These are phyloP conservation scores for Fonsecaea erecta DNA, from an alignment of 2,329 filamentous ascomycete species.

Conservation along the genomic window DNA sequence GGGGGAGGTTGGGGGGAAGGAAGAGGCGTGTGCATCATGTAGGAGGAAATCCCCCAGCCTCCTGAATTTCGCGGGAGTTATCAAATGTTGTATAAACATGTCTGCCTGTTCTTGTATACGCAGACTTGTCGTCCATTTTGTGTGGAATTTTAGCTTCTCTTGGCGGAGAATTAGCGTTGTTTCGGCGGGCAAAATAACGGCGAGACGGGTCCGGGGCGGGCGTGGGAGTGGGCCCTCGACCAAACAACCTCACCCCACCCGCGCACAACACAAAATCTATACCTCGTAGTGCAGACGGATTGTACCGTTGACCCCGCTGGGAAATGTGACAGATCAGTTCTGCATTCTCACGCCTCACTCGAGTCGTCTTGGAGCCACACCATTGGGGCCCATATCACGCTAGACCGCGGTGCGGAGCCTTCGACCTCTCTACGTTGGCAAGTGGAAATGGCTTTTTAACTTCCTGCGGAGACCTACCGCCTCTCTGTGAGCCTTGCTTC, in stretches of 20 bases:
- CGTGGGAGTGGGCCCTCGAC: too few species aligned
- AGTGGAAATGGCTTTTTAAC: too few species aligned
- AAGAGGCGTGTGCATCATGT: neutral
- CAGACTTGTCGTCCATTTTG: conserved; percentile 32
- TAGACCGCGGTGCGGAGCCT: too few species aligned
- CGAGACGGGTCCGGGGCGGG: too few species aligned
- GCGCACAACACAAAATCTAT: too few species aligned
- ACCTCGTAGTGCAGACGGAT: too few species aligned
- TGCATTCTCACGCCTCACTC: neutral
- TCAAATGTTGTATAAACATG: conserved; percentile 26
- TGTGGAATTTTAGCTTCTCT: neutral
- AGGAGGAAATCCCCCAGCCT: conserved; percentile 24
- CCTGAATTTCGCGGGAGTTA: conserved; percentile 14
- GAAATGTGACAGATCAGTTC: neutral
- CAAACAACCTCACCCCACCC: neutral
- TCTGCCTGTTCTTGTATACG: conserved; percentile 17
- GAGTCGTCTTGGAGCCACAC: too few species aligned
- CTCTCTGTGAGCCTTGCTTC: neutral
- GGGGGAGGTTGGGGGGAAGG: neutral
- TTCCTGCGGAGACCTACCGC: neutral
- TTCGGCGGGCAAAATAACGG: neutral
- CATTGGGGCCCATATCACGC: too few species aligned
- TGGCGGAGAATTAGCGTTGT: conserved; percentile 1
- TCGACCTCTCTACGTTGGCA: too few species aligned
- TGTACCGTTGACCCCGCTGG: too few species aligned